Evolutionary conservation across 306 rosid species (phyloP), one percentile per base, ranked within the genome.

Genomic region (Lablab purpureus): DNA sequence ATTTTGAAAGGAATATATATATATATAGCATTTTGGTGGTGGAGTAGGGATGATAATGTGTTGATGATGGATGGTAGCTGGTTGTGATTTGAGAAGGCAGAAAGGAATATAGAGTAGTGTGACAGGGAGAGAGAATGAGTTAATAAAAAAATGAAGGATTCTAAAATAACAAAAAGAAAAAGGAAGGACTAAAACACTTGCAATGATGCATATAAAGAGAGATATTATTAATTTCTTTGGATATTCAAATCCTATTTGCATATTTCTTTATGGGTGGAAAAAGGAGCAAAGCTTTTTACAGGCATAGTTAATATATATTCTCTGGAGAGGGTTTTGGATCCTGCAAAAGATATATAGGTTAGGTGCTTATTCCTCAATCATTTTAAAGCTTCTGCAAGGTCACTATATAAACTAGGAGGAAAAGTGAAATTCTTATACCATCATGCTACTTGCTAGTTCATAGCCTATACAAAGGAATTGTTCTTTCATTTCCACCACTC

Each of bases 281-380:
- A 86, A 83, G 92, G 84, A 63, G 63, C 40, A 51, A 71, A 71
- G 82, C 94, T 88, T 90, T n/a, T 90, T 81, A 69, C 66, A 59
- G 60, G 76, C 72, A 71, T 32, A 79, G 6, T 78, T 83, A 9
- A 71, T 15, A 17, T 50, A 55, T 81, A 74, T 78, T 78, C 80
- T 86, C 86, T 72, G 67, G 5, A 17, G 40, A 77, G 59, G 82
- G 86, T 62, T 71, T 81, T 79, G 74, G 84, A 82, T 81, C 78
- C 25, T 27, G 78, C 18, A 71, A 76, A 82, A 66, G 64, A 52
- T 40, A 51, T 54, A n/a, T n/a, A n/a, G n/a, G 79, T 45, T 63
- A 59, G 84, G 86, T 90, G 85, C 89, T 83, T 81, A 87, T 86
- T 81, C 89, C 84, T 43, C 85, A 79, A 81, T 88, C 86, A 86